phyloP scores from a whole-genome alignment of 331 rosid species.

The Malus hybrid region DNA sequence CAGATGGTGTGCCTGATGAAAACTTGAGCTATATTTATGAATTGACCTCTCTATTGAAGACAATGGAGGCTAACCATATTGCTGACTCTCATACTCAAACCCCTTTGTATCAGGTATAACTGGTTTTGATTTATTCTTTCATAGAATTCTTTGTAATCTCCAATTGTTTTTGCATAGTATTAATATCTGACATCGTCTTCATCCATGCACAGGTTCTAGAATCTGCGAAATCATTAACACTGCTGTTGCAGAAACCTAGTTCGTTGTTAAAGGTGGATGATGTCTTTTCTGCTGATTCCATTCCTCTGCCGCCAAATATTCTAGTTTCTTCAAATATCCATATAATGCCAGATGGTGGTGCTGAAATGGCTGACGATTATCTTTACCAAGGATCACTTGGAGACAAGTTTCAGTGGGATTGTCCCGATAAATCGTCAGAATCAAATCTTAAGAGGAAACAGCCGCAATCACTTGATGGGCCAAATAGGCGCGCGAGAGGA shows the following conservation, averaged over 20 bases:
- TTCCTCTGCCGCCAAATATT: conserved; percentile 29
- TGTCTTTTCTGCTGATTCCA: conserved; percentile 18
- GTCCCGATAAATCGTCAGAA: conserved; percentile 78
- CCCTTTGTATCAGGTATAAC: conserved; percentile 50
- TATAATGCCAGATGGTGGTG: conserved; percentile 40
- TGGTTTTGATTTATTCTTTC: conserved; percentile 6
- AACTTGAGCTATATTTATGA: conserved; percentile 47
- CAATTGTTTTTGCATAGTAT: conserved; percentile 14
- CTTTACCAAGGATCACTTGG: conserved; percentile 48
- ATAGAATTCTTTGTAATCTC: background rate
- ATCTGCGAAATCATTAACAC: conserved; percentile 44
- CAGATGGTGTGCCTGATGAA: conserved; percentile 55
- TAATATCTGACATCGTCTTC: conserved; percentile 18
- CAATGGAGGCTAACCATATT: conserved; percentile 34
- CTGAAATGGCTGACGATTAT: conserved; percentile 58
- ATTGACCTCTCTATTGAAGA: conserved; percentile 40
- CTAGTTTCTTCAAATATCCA: conserved; percentile 39
- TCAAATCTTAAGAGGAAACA: conserved; percentile 62
- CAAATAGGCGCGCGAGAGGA: conserved; percentile 75
- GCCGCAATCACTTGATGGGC: conserved; percentile 55
- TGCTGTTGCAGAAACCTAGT: conserved; percentile 54
- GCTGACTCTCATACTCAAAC: conserved; percentile 39
- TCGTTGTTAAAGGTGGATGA: conserved; percentile 43
- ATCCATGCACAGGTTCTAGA: conserved; percentile 55
- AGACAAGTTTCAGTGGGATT: conserved; percentile 84